Conservation (phyloP, 495 filamentous ascomycete genomes). For the Podospora appendiculata region DNA sequence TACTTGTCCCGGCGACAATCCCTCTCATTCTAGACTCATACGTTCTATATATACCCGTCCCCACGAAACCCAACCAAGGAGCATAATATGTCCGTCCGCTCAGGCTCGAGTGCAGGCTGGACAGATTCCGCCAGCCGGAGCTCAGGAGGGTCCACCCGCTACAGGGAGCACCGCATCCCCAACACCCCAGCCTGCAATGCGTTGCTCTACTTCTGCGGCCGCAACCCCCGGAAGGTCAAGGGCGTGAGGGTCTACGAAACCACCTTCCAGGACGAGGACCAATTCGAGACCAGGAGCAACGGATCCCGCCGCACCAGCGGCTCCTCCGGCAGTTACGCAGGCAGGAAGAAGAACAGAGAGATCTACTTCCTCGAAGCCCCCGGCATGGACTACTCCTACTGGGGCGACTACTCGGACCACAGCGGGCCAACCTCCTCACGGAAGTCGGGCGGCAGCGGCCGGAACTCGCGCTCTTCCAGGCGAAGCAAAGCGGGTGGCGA, state of each 20-base stretch:
- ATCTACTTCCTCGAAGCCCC: slow-evolving; percentile 12
- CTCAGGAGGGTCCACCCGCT: slow-evolving; percentile 3
- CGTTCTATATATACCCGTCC: no score
- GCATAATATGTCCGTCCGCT: slow-evolving; percentile 1
- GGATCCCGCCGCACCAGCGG: slow-evolving; percentile 3
- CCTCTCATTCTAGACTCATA: not conserved
- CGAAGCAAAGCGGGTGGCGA: not conserved
- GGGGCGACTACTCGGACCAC: not conserved
- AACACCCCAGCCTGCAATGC: slow-evolving; percentile 14
- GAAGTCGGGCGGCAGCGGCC: not conserved
- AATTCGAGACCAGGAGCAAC: slow-evolving; percentile 14
- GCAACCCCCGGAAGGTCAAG: slow-evolving; percentile 17
- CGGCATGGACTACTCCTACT: slow-evolving; percentile 5
- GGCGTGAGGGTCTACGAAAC: slow-evolving; percentile 16
- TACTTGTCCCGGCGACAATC: no score
- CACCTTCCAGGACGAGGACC: slow-evolving; percentile 8
- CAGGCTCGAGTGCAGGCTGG: slow-evolving; percentile 2
- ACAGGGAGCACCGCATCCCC: slow-evolving; percentile 9
- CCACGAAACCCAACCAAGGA: not conserved
- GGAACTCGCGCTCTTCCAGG: slow-evolving; percentile 1
- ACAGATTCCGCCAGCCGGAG: slow-evolving; percentile 1
- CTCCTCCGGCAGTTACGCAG: slow-evolving; percentile 10
- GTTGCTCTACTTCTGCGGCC: slow-evolving; percentile 17
- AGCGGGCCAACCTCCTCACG: not conserved
- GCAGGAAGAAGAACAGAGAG: not conserved